A percentile compares a stretch with the other conserved stretches of the same genome.
Conservation (phyloP, 106 monocot genomes). For the Posidonia australis region DNA sequence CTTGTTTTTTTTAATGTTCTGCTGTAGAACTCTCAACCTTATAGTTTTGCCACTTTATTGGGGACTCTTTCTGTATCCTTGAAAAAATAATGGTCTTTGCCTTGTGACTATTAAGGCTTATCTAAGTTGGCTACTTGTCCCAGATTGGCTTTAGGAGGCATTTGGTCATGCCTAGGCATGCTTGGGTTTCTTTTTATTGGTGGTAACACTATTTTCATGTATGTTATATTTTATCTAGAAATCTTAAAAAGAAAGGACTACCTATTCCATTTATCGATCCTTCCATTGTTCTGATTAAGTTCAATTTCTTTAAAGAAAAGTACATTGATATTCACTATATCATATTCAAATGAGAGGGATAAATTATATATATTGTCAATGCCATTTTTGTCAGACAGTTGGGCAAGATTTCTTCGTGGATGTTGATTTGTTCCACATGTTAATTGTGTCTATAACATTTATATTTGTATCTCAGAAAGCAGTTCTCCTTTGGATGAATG, state of each 20-base stretch:
- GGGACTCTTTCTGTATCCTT: no score
- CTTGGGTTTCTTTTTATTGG: neutral
- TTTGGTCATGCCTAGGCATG: neutral
- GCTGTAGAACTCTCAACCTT: neutral
- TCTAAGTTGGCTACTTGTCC: neutral
- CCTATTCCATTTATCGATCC: no score
- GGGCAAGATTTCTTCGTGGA: neutral
- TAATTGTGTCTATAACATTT: neutral
- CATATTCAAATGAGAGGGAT: neutral
- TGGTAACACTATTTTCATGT: neutral
- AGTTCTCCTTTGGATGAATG: slow-evolving; percentile 71
- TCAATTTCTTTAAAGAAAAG: neutral
- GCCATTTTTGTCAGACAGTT: neutral
- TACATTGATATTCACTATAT: neutral
- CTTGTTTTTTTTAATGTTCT: no score
- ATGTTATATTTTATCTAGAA: neutral
- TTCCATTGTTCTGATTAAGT: no score
- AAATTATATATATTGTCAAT: neutral
- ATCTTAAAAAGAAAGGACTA: no score
- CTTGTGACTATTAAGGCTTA: neutral
- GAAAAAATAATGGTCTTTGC: neutral
- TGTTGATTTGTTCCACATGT: neutral
- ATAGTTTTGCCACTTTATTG: no score
- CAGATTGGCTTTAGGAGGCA: neutral
- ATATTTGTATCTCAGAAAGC: slow-evolving; percentile 42